Conservation (phyloP, 148 eudicot genomes). For the Simmondsia chinensis region DNA sequence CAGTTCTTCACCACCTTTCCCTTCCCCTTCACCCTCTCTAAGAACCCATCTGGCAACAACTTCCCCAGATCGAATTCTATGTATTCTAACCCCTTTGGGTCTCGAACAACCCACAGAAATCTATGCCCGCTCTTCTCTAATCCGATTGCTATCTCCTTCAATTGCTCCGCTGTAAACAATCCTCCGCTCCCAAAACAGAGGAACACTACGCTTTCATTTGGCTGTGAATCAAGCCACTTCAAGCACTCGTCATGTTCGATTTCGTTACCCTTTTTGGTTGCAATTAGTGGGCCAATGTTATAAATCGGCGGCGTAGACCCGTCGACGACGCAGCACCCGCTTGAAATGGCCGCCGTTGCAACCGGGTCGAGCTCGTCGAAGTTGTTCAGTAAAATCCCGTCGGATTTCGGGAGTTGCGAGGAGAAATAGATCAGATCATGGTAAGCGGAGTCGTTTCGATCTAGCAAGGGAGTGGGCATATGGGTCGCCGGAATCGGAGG, state of each 20-base stretch:
- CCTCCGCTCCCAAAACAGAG: constrained; percentile 52
- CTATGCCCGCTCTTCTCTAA: constrained; percentile 43
- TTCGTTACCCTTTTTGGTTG: not conserved
- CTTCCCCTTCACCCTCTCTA: constrained; percentile 29
- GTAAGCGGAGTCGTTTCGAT: constrained; percentile 10
- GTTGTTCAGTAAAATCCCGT: constrained; percentile 29
- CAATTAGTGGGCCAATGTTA: constrained; percentile 39
- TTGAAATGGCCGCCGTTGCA: constrained; percentile 13
- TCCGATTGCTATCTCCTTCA: constrained; percentile 38
- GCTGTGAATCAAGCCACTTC: constrained; percentile 40
- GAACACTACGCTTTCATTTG: constrained; percentile 38
- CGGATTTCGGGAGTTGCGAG: constrained; percentile 9
- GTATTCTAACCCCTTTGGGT: constrained; percentile 11
- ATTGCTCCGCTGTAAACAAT: constrained; percentile 24
- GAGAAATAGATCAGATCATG: constrained; percentile 10
- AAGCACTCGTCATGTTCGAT: constrained; percentile 27
- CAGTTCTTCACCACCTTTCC: constrained; percentile 51
- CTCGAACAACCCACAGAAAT: constrained; percentile 52
- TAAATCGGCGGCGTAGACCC: constrained; percentile 29
- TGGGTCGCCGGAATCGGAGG: constrained; percentile 34
- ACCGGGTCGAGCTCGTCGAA: constrained; percentile 25
- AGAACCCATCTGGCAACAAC: constrained; percentile 39
- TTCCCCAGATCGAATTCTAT: constrained; percentile 23
- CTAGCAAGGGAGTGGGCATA: constrained; percentile 25
- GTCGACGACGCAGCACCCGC: constrained; percentile 22